Conservation (phyloP, 768 basidiomycete genomes). For the Lentinula boryana region DNA sequence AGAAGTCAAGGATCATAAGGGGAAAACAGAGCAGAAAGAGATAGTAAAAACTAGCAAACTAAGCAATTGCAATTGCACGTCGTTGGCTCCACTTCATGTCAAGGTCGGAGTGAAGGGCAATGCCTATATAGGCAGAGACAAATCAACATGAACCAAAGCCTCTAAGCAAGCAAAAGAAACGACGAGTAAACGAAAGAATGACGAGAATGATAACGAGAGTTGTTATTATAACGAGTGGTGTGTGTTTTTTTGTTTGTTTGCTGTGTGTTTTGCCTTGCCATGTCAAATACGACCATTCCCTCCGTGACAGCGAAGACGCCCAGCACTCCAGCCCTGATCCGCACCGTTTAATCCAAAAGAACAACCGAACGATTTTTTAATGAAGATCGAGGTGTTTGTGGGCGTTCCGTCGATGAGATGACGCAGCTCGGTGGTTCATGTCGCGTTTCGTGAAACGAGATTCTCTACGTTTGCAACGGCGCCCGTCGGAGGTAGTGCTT, state of each 20-base stretch:
- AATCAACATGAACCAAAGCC: too few relatives aligned
- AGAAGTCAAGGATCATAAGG: background rate
- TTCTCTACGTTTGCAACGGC: background rate
- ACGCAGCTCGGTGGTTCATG: background rate
- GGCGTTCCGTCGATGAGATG: background rate
- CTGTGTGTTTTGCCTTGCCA: background rate
- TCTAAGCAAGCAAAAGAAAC: background rate
- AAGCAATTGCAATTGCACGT: too few relatives aligned
- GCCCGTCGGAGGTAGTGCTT: background rate
- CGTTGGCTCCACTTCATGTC: background rate
- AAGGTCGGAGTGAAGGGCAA: background rate
- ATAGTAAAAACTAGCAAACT: too few relatives aligned
- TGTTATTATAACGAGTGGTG: background rate
- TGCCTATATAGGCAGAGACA: background rate
- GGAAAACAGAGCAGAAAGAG: background rate
- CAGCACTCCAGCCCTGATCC: background rate
- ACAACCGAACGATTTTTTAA: background rate
- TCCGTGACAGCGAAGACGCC: background rate
- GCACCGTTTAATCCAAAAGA: background rate
- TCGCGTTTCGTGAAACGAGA: background rate
- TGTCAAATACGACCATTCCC: background rate
- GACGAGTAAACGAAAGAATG: background rate
- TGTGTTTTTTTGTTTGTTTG: background rate
- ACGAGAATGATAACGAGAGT: background rate
- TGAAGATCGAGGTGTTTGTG: background rate